Percentiles rank a stretch among this genome's conserved stretches.
These are phyloP conservation scores for Coemansia sp. DNA, from an alignment of 192 early-diverging fungal species.

Conservation along the genomic window DNA sequence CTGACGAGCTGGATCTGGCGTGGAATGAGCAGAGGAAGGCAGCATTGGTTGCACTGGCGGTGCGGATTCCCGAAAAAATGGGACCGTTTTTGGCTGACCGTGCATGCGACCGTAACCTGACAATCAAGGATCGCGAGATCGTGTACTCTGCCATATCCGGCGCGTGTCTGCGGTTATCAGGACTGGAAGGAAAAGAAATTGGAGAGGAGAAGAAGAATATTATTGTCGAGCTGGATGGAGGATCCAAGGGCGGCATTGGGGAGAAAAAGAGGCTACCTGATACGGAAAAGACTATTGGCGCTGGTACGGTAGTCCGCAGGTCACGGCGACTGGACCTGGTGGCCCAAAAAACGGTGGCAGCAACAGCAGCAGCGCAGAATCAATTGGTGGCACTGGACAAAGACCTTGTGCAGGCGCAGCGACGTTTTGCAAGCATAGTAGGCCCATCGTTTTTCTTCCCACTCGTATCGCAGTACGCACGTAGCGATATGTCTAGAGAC, in stretches of 20 bases:
- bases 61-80: constrained; percentile 15
- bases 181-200: background rate
- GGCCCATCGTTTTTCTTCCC: constrained; percentile 46
- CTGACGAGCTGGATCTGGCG: constrained; percentile 20
- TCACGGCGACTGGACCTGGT: constrained; percentile 35
- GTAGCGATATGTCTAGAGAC: constrained; percentile 25
- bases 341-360: background rate
- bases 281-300: background rate
- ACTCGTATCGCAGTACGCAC: constrained; percentile 38
- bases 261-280: background rate
- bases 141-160: constrained; percentile 39
- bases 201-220: too few species aligned
- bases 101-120: constrained; percentile 40
- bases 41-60: constrained; percentile 28
- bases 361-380: background rate
- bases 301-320: constrained; percentile 31
- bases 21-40: constrained; percentile 28
- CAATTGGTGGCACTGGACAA: too few species aligned
- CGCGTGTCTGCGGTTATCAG: constrained; percentile 31
- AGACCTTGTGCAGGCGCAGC: too few species aligned
- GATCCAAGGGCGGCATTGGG: background rate
- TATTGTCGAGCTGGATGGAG: background rate
- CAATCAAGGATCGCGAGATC: constrained; percentile 32
- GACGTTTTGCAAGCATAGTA: constrained; percentile 16
- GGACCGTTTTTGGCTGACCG: constrained; percentile 44